Evolutionary conservation across 805 yeast species (phyloP).

Genomic region (Hemisphaericaspora nanyangensis): DNA sequence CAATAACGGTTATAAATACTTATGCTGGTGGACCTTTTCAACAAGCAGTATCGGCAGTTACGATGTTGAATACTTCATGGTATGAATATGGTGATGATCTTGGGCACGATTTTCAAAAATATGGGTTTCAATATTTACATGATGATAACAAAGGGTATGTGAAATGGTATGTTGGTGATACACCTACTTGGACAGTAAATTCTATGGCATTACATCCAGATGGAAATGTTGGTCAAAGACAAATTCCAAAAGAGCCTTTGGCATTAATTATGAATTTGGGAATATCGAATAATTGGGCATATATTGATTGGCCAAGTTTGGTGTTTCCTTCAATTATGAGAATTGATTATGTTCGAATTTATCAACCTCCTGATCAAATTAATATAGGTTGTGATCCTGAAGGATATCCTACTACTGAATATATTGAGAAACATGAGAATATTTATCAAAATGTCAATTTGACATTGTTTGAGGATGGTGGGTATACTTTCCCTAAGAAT

Average conservation of each 20-base stretch:
- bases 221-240: constrained; percentile 81
- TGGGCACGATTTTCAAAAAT: constrained; percentile 56
- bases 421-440: constrained; percentile 60
- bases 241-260: constrained; percentile 86
- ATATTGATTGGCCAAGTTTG: constrained; percentile 80
- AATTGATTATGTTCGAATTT: constrained; percentile 79
- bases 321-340: constrained; percentile 71
- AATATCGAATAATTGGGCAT: constrained; percentile 84
- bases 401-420: constrained; percentile 77
- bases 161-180: constrained; percentile 76
- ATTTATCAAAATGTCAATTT: constrained; percentile 66
- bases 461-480: constrained; percentile 71
- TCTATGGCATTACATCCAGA: constrained; percentile 76
- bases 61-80: constrained; percentile 78
- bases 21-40: constrained; percentile 91
- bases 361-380: constrained; percentile 64
- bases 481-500: constrained; percentile 45
- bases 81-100: constrained; percentile 57
- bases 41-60: constrained; percentile 80
- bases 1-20: constrained; percentile 76
- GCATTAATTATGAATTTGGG: constrained; percentile 80
- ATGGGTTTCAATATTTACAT: constrained; percentile 71
- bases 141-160: constrained; percentile 68
- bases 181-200: constrained; percentile 67
- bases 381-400: constrained; percentile 77